A percentile compares a stretch with the other conserved stretches of the same genome.
These are phyloP conservation scores for Geranium brycei DNA, from an alignment of 345 rosid species.

Conservation along the genomic window DNA sequence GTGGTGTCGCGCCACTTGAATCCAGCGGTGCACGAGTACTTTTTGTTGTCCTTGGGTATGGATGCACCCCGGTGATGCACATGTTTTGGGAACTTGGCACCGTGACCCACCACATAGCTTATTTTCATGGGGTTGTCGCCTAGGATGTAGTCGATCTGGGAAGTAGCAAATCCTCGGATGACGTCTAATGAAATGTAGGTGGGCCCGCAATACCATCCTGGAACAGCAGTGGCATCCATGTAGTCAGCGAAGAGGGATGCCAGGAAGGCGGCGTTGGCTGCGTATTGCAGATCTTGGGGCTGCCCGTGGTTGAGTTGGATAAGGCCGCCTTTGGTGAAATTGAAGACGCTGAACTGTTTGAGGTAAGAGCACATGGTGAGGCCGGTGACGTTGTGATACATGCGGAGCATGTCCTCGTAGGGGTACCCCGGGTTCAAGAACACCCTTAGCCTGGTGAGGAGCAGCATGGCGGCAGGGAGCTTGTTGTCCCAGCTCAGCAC, in stretches of 20 bases:
- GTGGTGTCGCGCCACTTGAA: constrained; percentile 46
- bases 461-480: constrained; percentile 78
- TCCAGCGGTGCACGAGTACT: constrained; percentile 65
- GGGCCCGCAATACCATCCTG: constrained; percentile 48
- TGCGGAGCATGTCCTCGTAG: constrained; percentile 61
- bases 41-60: constrained; percentile 37
- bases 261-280: constrained; percentile 50
- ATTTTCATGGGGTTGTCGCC: constrained; percentile 72
- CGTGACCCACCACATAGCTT: constrained; percentile 78
- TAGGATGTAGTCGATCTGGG: constrained; percentile 74
- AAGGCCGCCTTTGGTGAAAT: constrained; percentile 70
- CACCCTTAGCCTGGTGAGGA: constrained; percentile 62
- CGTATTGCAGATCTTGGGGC: constrained; percentile 39
- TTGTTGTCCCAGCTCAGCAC: constrained; percentile 73
- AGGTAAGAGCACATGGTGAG: constrained; percentile 72
- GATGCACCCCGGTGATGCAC: constrained; percentile 82
- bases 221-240: constrained; percentile 42
- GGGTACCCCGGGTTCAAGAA: constrained; percentile 72
- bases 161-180: constrained; percentile 13
- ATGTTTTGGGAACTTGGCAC: constrained; percentile 53
- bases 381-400: constrained; percentile 59
- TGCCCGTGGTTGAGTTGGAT: constrained; percentile 40
- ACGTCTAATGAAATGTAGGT: constrained; percentile 16
- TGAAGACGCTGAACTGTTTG: constrained; percentile 43
- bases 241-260: constrained; percentile 58